A percentile compares a stretch with the other conserved stretches of the same genome.
These are phyloP conservation scores for Puya raimondii DNA, from an alignment of 176 grass and related monocot species.

Conservation along the genomic window DNA sequence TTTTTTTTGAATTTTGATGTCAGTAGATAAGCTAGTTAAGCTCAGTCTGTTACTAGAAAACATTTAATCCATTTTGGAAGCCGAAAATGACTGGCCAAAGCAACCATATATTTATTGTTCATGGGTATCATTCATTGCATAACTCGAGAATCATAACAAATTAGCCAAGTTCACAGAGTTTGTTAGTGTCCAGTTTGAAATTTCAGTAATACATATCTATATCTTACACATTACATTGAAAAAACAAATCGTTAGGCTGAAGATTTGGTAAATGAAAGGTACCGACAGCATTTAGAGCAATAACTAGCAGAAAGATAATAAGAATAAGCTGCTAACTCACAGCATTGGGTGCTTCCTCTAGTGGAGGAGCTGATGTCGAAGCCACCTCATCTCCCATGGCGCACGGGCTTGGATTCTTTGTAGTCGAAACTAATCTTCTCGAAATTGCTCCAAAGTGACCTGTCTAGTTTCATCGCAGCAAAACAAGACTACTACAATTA, in stretches of 20 bases:
- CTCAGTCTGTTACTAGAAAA: too few relatives aligned
- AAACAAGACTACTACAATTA: constrained; percentile 4
- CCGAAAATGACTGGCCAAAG: too few relatives aligned
- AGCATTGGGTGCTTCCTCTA: constrained; percentile 7
- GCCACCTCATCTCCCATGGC: constrained; percentile 60
- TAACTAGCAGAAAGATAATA: neutral
- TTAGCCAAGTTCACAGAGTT: too few relatives aligned
- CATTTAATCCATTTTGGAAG: too few relatives aligned
- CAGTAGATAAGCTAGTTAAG: too few relatives aligned
- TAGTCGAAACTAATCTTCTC: constrained; percentile 6
- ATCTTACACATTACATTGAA: neutral
- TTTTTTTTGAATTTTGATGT: too few relatives aligned
- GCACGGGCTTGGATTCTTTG: neutral
- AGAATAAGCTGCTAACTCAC: neutral
- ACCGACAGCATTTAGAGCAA: neutral
- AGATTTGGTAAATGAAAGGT: too few relatives aligned
- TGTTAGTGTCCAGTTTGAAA: too few relatives aligned
- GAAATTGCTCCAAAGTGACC: constrained; percentile 47
- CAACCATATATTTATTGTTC: too few relatives aligned
- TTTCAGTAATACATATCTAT: neutral
- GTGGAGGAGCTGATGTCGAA: constrained; percentile 30
- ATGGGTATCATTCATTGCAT: too few relatives aligned
- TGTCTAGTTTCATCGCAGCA: constrained; percentile 39
- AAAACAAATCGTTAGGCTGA: too few relatives aligned
- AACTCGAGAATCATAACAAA: too few relatives aligned